Evolutionary conservation across 441 rosid species (phyloP).

Genomic region (Populus hybrid): DNA sequence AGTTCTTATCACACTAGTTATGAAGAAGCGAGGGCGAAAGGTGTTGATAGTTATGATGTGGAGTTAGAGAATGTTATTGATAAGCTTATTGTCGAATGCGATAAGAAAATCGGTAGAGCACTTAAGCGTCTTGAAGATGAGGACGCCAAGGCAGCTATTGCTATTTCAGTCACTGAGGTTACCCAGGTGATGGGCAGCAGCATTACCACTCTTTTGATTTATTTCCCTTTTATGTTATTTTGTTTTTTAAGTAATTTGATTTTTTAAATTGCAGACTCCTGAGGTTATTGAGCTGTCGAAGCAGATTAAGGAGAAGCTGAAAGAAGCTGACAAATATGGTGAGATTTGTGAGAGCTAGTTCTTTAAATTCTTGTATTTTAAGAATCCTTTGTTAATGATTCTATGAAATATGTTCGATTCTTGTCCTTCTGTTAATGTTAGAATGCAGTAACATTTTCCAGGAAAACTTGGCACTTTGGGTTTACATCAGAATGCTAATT

Average conservation of each 20-base stretch:
- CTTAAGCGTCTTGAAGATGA: constrained; percentile 98
- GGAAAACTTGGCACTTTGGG: neutral
- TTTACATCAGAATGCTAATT: neutral
- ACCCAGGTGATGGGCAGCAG: constrained; percentile 57
- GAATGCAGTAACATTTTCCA: neutral
- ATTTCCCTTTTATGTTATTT: neutral
- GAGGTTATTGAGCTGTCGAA: constrained; percentile 76
- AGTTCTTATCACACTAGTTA: constrained; percentile 40
- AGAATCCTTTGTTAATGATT: neutral
- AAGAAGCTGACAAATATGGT: constrained; percentile 93
- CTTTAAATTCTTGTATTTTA: neutral
- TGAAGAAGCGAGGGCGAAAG: constrained; percentile 82
- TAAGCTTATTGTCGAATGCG: constrained; percentile 93
- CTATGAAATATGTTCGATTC: neutral
- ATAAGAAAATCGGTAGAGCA: constrained; percentile 93
- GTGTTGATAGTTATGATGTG: constrained; percentile 75
- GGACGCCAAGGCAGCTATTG: constrained; percentile 99
- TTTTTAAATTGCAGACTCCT: constrained; percentile 38
- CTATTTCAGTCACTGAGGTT: constrained; percentile 94
- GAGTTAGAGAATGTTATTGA: constrained; percentile 97
- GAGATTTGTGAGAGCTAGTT: neutral
- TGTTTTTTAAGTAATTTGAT: neutral
- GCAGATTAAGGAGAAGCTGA: constrained; percentile 90
- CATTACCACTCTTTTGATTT: neutral
- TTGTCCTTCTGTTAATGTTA: neutral